Evolutionary conservation across 495 filamentous ascomycete genomes (phyloP).

Genomic region (Penicillium turbatum): DNA sequence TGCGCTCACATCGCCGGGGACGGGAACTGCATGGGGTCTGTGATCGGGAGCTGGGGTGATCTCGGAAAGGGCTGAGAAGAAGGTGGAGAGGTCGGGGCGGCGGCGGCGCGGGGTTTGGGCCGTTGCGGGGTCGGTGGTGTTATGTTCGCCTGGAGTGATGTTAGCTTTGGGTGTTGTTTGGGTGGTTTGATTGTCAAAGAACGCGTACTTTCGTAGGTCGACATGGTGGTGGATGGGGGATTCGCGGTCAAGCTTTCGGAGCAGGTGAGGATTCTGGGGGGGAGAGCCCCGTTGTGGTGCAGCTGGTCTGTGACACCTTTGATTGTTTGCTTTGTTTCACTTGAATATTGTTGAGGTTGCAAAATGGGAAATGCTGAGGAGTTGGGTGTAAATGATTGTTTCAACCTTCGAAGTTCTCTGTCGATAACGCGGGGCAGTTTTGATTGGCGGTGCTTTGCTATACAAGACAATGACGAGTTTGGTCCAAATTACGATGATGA

Average conservation of each 20-base stretch:
- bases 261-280: conserved; percentile 6
- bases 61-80: conserved; percentile 72
- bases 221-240: conserved; percentile 35
- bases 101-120: conserved; percentile 40
- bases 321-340: conserved; percentile 8
- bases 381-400: not conserved
- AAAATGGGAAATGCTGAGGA: not conserved
- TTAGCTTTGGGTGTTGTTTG: not conserved
- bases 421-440: conserved; percentile 25
- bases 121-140: conserved; percentile 47
- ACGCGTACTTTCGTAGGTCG: conserved; percentile 52
- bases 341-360: not conserved
- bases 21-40: conserved; percentile 59
- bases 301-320: conserved; percentile 13
- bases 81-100: conserved; percentile 81
- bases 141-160: conserved; percentile 70
- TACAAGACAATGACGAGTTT: not conserved
- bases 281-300: conserved; percentile 11
- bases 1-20: conserved; percentile 67
- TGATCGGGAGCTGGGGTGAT: conserved; percentile 49
- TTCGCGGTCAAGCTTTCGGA: conserved; percentile 4
- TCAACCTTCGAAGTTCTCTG: not conserved
- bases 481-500: not conserved
- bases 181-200: not conserved
- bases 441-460: not conserved